Conservation (phyloP, 2,329 filamentous ascomycete genomes). For the Phaeosphaeriaceae sp. region DNA sequence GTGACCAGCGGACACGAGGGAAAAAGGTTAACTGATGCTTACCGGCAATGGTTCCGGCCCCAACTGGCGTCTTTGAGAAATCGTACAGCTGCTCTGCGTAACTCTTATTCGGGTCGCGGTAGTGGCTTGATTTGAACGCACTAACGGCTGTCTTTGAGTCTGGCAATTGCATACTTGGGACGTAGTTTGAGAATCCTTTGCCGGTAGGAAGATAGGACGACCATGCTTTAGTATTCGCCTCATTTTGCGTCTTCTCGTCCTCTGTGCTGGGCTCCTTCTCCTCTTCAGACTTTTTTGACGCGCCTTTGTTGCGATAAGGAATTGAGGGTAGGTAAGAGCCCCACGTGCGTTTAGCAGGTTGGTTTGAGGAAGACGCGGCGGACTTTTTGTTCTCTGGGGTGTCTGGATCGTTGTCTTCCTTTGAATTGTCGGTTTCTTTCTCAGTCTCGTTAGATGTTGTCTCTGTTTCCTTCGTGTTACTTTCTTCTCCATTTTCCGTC, state of each 20-base stretch:
- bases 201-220: constrained; percentile 56
- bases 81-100: constrained; percentile 58
- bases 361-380: constrained; percentile 16
- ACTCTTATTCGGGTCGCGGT: constrained; percentile 56
- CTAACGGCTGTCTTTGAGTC: constrained; percentile 52
- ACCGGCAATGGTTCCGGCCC: constrained; percentile 54
- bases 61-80: constrained; percentile 59
- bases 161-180: constrained; percentile 48
- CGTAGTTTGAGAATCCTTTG: constrained; percentile 56
- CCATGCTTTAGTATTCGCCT: constrained; percentile 51
- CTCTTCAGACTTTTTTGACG: constrained; percentile 19
- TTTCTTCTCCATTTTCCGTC: not conserved
- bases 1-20: not conserved
- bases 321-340: constrained; percentile 49
- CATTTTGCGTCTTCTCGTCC: constrained; percentile 41
- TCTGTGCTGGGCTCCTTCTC: constrained; percentile 32
- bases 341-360: constrained; percentile 44
- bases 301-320: constrained; percentile 41
- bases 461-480: not conserved
- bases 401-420: constrained; percentile 23
- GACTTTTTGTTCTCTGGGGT: constrained; percentile 29
- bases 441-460: not conserved
- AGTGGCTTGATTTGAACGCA: constrained; percentile 53
- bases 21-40: constrained; percentile 10
- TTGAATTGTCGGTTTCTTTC: constrained; percentile 2